Percentiles rank a stretch among this genome's conserved stretches.
These are phyloP conservation scores for Cucurbita moschata DNA, from an alignment of 306 rosid genomes.

Conservation along the genomic window DNA sequence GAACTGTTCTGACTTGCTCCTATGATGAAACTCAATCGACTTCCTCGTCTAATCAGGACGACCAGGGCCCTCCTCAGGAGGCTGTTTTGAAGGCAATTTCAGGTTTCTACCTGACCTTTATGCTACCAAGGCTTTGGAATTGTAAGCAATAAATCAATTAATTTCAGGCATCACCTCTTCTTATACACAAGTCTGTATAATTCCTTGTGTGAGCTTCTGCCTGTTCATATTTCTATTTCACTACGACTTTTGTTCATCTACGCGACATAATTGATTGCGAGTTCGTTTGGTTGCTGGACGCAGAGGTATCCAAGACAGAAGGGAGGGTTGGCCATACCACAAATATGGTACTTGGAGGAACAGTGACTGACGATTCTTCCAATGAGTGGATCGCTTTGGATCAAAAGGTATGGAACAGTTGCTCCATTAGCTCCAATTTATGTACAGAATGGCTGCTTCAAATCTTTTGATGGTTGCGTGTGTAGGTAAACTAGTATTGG, in stretches of 20 bases:
- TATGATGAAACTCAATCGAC: slow-evolving; percentile 27
- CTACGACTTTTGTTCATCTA: neutral
- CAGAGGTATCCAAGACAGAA: slow-evolving; percentile 93
- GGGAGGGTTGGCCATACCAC: slow-evolving; percentile 97
- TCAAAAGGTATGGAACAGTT: slow-evolving; percentile 47
- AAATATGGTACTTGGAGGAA: slow-evolving; percentile 91
- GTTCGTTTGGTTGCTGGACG: neutral
- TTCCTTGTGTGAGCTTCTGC: neutral
- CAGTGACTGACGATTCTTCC: slow-evolving; percentile 78
- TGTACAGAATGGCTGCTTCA: neutral
- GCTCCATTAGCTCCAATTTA: neutral
- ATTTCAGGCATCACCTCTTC: neutral
- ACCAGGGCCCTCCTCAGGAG: slow-evolving; percentile 88
- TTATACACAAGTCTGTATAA: neutral
- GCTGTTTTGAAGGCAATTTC: slow-evolving; percentile 90
- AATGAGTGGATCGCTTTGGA: slow-evolving; percentile 87
- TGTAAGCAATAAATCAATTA: neutral
- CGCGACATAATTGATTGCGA: neutral
- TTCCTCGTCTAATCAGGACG: slow-evolving; percentile 44
- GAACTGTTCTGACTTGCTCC: slow-evolving; percentile 33
- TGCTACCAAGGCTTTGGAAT: neutral
- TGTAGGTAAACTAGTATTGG: no score
- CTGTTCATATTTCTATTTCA: neutral
- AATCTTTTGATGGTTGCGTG: neutral
- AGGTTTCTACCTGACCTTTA: slow-evolving; percentile 24